These are phyloP conservation scores for Fremontodendron californicum DNA, from an alignment of 345 rosid species.

Conservation along the genomic window DNA sequence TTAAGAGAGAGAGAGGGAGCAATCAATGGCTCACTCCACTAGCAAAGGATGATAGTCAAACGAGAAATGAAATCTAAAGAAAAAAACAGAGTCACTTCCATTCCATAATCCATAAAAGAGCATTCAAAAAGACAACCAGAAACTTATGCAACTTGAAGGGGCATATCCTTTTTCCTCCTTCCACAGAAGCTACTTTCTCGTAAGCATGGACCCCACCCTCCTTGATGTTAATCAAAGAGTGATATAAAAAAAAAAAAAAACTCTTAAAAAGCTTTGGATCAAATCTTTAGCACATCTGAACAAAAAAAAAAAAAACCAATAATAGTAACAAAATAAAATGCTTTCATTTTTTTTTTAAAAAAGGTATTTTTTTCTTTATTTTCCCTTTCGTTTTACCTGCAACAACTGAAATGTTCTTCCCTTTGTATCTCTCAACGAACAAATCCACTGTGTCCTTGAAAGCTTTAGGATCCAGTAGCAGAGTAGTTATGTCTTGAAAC, in stretches of 20 bases:
- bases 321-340: background rate
- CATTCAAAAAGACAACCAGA: conserved; percentile 29
- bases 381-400: conserved; percentile 58
- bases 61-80: conserved; percentile 33
- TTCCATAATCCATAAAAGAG: conserved; percentile 29
- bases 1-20: conserved; percentile 24
- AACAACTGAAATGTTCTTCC: conserved; percentile 84
- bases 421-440: conserved; percentile 88
- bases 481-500: conserved; percentile 96
- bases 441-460: conserved; percentile 90
- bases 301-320: too few species aligned
- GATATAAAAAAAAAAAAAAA: conserved; percentile 26
- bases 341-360: background rate
- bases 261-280: conserved; percentile 15
- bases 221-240: conserved; percentile 26
- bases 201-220: conserved; percentile 31
- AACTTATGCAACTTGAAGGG: conserved; percentile 26
- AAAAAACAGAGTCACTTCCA: conserved; percentile 27
- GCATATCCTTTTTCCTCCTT: conserved; percentile 19
- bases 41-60: conserved; percentile 41
- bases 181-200: conserved; percentile 22
- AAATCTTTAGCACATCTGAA: conserved; percentile 14
- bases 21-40: conserved; percentile 52
- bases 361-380: background rate
- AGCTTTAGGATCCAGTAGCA: conserved; percentile 76